Evolutionary conservation across 805 yeast genomes (phyloP).

Genomic region (Zygoascus bituminiphila): DNA sequence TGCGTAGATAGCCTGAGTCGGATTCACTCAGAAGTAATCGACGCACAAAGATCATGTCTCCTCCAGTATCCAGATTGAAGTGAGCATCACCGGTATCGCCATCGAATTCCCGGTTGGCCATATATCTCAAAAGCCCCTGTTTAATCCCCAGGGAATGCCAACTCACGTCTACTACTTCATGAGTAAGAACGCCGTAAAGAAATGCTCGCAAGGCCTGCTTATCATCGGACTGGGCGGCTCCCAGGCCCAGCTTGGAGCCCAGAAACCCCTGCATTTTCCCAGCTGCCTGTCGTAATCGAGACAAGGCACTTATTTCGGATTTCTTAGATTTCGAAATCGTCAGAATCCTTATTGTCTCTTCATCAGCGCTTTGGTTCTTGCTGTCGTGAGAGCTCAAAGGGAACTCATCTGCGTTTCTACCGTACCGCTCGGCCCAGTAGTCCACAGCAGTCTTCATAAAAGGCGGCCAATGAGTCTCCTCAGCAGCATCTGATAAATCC

Average conservation of each 20-base stretch:
- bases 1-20: conserved; percentile 23
- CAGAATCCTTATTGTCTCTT: too few relatives aligned
- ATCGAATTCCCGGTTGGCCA: conserved; percentile 47
- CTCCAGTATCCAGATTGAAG: conserved; percentile 48
- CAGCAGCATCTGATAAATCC: conserved; percentile 45
- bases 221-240: conserved; percentile 10
- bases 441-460: conserved; percentile 42
- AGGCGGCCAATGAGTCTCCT: conserved; percentile 65
- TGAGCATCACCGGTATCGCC: conserved; percentile 47
- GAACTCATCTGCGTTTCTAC: not conserved
- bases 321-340: too few relatives aligned
- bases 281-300: not conserved
- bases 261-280: not conserved
- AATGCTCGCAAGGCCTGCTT: conserved; percentile 41
- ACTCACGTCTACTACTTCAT: conserved; percentile 55
- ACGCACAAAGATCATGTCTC: conserved; percentile 46
- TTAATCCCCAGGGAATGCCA: conserved; percentile 57
- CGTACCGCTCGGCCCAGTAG: conserved; percentile 33
- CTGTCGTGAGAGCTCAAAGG: not conserved
- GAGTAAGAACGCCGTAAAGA: conserved; percentile 49
- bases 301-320: not conserved
- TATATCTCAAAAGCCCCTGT: conserved; percentile 46
- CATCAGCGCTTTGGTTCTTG: not conserved
- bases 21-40: conserved; percentile 30
- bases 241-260: not conserved